Conservation (phyloP, 106 monocot genomes). For the Dioscorea zingiberensis region DNA sequence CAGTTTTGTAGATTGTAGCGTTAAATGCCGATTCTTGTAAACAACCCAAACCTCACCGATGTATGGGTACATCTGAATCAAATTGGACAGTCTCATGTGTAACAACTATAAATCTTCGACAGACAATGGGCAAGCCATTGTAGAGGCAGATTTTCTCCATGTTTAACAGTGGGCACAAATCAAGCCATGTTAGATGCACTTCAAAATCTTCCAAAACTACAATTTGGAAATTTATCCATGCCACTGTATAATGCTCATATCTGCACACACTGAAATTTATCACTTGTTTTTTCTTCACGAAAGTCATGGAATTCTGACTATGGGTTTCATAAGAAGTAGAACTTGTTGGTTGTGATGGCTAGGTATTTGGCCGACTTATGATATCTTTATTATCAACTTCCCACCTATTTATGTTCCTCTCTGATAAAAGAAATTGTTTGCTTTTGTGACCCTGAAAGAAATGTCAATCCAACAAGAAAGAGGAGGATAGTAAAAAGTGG, state of each 20-base stretch:
- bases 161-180: constrained; percentile 15
- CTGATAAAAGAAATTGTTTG: too few species aligned
- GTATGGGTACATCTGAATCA: neutral
- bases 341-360: constrained; percentile 1
- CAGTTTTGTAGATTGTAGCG: neutral
- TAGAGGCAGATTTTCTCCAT: constrained; percentile 22
- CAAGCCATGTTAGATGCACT: constrained; percentile 36
- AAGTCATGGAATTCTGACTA: constrained; percentile 43
- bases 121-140: neutral
- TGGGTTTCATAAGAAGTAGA: constrained; percentile 14
- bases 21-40: constrained; percentile 4
- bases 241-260: constrained; percentile 62
- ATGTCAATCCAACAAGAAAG: too few species aligned
- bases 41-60: constrained; percentile 5
- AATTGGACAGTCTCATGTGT: neutral
- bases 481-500: too few species aligned
- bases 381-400: too few species aligned
- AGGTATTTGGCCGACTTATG: too few species aligned
- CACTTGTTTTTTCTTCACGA: constrained; percentile 14
- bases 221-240: constrained; percentile 44
- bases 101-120: neutral
- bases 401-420: neutral
- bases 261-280: constrained; percentile 29
- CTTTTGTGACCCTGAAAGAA: too few species aligned
- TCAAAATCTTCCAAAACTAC: constrained; percentile 17